Evolutionary conservation across 306 rosid species (phyloP).

Genomic region (Prunus mongolica): DNA sequence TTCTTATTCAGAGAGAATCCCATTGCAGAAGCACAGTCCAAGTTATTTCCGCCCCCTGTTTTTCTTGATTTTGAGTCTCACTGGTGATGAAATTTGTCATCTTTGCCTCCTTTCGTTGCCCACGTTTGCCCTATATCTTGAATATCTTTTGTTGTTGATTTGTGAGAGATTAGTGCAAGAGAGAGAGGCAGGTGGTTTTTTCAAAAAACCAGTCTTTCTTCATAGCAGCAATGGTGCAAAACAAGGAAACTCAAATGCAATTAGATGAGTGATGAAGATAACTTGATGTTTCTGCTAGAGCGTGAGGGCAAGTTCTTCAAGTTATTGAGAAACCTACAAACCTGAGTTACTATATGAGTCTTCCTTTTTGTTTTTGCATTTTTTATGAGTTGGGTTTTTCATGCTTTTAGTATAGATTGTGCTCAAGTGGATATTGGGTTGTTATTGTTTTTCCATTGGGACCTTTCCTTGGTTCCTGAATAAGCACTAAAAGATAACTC

Average conservation of each 20-base stretch:
- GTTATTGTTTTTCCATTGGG: constrained; percentile 17
- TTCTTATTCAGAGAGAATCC: constrained; percentile 31
- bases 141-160: constrained; percentile 9
- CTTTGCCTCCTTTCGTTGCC: constrained; percentile 12
- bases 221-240: constrained; percentile 1
- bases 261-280: constrained; percentile 29
- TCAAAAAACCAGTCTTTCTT: constrained; percentile 11
- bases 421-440: constrained; percentile 2
- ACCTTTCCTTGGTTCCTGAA: constrained; percentile 9
- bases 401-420: constrained; percentile 20
- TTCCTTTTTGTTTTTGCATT: not conserved
- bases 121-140: not conserved
- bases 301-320: constrained; percentile 18
- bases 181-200: constrained; percentile 31
- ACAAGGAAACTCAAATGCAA: constrained; percentile 23
- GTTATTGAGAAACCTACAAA: not conserved
- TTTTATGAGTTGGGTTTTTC: constrained; percentile 19
- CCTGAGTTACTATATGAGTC: not conserved
- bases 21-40: constrained; percentile 36
- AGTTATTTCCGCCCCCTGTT: not conserved
- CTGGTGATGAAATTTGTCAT: constrained; percentile 10
- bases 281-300: constrained; percentile 28
- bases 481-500: constrained; percentile 7
- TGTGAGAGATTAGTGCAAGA: constrained; percentile 20
- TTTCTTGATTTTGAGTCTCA: constrained; percentile 19